A percentile compares a stretch with the other conserved stretches of the same genome.
phyloP scores from a whole-genome alignment of 2,329 filamentous ascomycete species.

The Cladosporium sp. region DNA sequence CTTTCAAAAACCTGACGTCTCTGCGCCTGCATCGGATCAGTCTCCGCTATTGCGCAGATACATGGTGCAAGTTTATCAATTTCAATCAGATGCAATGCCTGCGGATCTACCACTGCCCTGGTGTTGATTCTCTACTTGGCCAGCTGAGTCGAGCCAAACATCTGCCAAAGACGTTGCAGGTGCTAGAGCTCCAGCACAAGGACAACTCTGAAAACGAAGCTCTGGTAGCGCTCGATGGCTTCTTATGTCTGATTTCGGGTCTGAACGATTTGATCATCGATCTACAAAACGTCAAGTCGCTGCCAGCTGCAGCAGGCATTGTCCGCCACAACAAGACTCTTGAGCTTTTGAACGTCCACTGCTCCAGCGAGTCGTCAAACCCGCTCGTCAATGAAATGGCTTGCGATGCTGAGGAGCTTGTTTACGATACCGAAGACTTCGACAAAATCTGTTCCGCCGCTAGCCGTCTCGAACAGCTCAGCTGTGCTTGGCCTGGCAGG shows the following conservation, averaged over 20 bases:
- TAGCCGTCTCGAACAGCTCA: conserved; percentile 41
- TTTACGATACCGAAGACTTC: conserved; percentile 42
- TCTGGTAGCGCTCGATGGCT: conserved; percentile 44
- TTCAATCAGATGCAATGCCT: conserved; percentile 42
- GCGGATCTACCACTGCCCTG: conserved; percentile 41
- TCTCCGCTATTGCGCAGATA: conserved; percentile 44
- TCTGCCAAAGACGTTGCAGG: conserved; percentile 42
- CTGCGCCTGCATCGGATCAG: conserved; percentile 43
- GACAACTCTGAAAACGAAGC: conserved; percentile 46
- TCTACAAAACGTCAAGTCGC: conserved; percentile 36
- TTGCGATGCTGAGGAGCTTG: conserved; percentile 40
- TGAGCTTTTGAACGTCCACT: conserved; percentile 42
- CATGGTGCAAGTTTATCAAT: conserved; percentile 45
- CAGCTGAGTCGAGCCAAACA: conserved; percentile 43
- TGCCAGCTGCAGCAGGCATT: conserved; percentile 42
- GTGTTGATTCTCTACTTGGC: conserved; percentile 44
- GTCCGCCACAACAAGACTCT: conserved; percentile 44
- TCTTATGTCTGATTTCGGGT: conserved; percentile 44
- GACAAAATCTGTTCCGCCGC: conserved; percentile 45
- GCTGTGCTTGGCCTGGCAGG: conserved; percentile 43
- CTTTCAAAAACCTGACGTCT: conserved; percentile 39
- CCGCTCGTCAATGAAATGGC: not conserved
- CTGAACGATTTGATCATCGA: conserved; percentile 43
- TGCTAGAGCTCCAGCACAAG: conserved; percentile 44
- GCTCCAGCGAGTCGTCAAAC: conserved; percentile 19